phyloP scores from a whole-genome alignment of 176 grass and related monocot genomes.

The Aegilops umbellulata region DNA sequence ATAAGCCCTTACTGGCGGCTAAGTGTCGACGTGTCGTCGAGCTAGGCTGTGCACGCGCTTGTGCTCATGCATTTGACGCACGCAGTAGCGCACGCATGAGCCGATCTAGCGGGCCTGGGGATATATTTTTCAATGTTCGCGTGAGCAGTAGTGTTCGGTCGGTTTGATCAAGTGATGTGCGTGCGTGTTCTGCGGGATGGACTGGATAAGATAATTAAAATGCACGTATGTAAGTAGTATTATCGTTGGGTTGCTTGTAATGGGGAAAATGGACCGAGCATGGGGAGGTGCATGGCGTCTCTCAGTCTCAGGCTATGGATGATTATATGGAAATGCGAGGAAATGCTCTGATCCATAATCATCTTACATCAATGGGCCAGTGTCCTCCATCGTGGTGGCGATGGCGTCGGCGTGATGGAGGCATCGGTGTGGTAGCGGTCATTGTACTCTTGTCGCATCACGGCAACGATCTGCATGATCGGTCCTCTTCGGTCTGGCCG shows the following conservation, averaged over 20 bases:
- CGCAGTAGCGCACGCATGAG: constrained; percentile 43
- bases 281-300: background rate
- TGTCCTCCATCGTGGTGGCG: too few species aligned
- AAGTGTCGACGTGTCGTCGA: constrained; percentile 10
- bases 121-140: background rate
- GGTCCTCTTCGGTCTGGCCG: too few species aligned
- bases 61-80: constrained; percentile 32
- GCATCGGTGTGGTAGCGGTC: too few species aligned
- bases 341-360: background rate
- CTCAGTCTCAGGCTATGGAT: background rate
- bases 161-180: background rate
- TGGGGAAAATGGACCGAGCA: background rate
- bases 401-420: too few species aligned
- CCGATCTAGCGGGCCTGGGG: background rate
- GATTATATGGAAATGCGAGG: background rate
- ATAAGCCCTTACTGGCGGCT: background rate
- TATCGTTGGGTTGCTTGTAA: background rate
- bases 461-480: too few species aligned
- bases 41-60: background rate
- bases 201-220: too few species aligned
- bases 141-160: background rate
- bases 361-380: too few species aligned
- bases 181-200: too few species aligned
- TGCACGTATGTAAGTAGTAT: too few species aligned
- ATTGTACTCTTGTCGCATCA: too few species aligned